Evolutionary conservation across 805 yeast species (phyloP).

Genomic region (Candida sakaeoensis): DNA sequence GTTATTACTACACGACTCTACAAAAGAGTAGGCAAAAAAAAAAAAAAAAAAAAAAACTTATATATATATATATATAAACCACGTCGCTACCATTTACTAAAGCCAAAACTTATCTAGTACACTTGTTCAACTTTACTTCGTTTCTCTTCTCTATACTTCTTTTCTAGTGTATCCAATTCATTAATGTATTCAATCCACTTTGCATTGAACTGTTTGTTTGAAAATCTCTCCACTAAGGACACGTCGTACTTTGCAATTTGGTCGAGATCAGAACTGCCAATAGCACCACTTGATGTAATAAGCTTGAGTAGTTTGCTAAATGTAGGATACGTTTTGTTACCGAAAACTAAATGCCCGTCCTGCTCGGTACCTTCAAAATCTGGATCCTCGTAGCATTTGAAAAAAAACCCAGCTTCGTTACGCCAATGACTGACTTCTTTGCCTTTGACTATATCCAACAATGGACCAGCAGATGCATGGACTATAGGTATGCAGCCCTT

Average conservation of each 20-base stretch:
- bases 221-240: slow-evolving; percentile 50
- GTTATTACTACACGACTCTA: slow-evolving; percentile 4
- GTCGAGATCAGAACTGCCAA: slow-evolving; percentile 42
- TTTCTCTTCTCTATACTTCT: slow-evolving; percentile 23
- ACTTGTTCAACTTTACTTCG: slow-evolving; percentile 25
- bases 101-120: slow-evolving; percentile 13
- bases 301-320: slow-evolving; percentile 17
- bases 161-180: slow-evolving; percentile 21
- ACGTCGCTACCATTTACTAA: slow-evolving; percentile 2
- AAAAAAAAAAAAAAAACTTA: no score
- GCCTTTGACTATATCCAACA: slow-evolving; percentile 71
- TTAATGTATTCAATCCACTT: slow-evolving; percentile 45
- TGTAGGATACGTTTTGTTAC: slow-evolving; percentile 3
- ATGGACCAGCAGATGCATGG: slow-evolving; percentile 96
- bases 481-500: slow-evolving; percentile 84
- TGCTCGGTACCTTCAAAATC: slow-evolving; percentile 39
- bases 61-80: no score
- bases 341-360: slow-evolving; percentile 6
- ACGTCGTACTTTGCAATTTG: slow-evolving; percentile 45
- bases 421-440: slow-evolving; percentile 18
- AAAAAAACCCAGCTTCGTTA: slow-evolving; percentile 73
- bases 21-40: no score
- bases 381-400: slow-evolving; percentile 68
- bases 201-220: slow-evolving; percentile 53
- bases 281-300: slow-evolving; percentile 46